Evolutionary conservation across 108 stramenopile genomes (phyloP).

Genomic region (Epithemia pelagica): DNA sequence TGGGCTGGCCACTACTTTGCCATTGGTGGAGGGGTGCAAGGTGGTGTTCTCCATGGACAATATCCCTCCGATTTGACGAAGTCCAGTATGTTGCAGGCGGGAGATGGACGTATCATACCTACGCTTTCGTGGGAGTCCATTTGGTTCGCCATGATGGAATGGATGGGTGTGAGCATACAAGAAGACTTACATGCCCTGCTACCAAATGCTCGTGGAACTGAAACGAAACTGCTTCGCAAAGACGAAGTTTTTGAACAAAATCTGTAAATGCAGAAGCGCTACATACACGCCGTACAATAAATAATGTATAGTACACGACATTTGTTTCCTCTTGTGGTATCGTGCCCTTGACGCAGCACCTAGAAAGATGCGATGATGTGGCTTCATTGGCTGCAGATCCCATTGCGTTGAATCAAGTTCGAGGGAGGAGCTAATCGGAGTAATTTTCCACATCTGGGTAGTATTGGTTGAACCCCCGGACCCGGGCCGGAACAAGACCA

Average conservation of each 20-base stretch:
- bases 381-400: too few relatives aligned
- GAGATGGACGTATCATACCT: slow-evolving; percentile 58
- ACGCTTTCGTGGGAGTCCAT: slow-evolving; percentile 62
- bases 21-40: slow-evolving; percentile 45
- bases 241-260: background rate
- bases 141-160: slow-evolving; percentile 27
- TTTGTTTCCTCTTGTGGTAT: too few relatives aligned
- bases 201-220: background rate
- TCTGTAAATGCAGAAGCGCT: too few relatives aligned
- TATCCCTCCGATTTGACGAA: slow-evolving; percentile 49
- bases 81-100: slow-evolving; percentile 24
- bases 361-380: too few relatives aligned
- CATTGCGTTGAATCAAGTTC: too few relatives aligned
- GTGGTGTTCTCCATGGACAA: slow-evolving; percentile 41
- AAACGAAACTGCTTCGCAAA: background rate
- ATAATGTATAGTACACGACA: too few relatives aligned
- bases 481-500: too few relatives aligned
- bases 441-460: too few relatives aligned
- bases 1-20: slow-evolving; percentile 57
- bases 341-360: too few relatives aligned
- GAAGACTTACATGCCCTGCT: background rate
- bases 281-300: too few relatives aligned
- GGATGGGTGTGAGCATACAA: slow-evolving; percentile 12
- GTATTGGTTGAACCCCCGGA: too few relatives aligned
- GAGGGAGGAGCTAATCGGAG: too few relatives aligned